A percentile compares a stretch with the other conserved stretches of the same genome.
These are phyloP conservation scores for Monilinia polystroma DNA, from an alignment of 2,329 filamentous ascomycete species.

Conservation along the genomic window DNA sequence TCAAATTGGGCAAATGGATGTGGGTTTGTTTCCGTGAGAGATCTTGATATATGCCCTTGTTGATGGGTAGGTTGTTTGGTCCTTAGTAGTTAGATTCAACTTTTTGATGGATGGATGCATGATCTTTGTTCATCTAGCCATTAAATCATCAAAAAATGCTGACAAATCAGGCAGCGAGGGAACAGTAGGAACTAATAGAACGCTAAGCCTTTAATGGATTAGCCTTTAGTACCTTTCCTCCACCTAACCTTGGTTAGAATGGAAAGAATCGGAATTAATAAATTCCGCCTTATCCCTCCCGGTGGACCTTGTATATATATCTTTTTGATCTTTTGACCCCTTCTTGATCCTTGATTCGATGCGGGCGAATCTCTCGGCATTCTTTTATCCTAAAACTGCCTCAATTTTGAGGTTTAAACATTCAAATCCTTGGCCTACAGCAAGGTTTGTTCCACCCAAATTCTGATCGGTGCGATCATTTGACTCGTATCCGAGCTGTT, in stretches of 20 bases:
- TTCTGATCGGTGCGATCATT: slow-evolving; percentile 23
- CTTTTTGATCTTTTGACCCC: too few species aligned
- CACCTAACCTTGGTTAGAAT: background rate
- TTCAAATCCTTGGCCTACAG: background rate
- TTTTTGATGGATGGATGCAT: background rate
- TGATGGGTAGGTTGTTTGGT: background rate
- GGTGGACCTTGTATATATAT: too few species aligned
- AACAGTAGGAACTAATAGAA: too few species aligned
- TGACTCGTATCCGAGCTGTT: slow-evolving; percentile 22
- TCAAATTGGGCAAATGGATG: background rate
- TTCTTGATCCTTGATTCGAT: background rate
- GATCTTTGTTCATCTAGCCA: background rate
- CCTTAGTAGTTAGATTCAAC: background rate
- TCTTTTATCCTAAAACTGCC: background rate
- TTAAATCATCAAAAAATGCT: slow-evolving; percentile 12
- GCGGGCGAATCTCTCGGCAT: slow-evolving; percentile 3
- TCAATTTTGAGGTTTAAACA: background rate
- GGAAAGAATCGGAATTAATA: slow-evolving; percentile 16
- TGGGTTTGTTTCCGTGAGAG: background rate
- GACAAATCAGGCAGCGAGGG: slow-evolving; percentile 5
- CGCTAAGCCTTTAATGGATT: too few species aligned
- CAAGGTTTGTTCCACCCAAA: slow-evolving; percentile 12
- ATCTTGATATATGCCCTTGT: slow-evolving; percentile 10
- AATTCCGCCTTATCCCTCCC: slow-evolving; percentile 5
- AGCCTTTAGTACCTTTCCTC: background rate